These are phyloP conservation scores for Solanum chiquidenum DNA, from an alignment of 257 asterid species.

Conservation along the genomic window DNA sequence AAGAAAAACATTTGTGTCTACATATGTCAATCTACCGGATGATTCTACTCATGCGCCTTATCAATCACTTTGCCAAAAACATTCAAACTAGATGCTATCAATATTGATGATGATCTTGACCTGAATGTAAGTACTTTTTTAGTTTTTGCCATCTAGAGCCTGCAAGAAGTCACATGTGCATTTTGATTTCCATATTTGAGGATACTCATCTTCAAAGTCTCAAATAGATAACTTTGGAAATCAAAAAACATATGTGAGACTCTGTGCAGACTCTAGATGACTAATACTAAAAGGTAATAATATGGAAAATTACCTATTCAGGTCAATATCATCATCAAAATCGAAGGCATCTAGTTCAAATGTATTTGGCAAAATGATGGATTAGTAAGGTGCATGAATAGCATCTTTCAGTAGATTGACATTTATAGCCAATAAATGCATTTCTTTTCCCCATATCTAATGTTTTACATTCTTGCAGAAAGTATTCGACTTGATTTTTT, in stretches of 20 bases:
- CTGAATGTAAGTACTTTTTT: neutral
- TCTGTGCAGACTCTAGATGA: neutral
- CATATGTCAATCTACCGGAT: constrained; percentile 43
- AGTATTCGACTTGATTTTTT: constrained; percentile 52
- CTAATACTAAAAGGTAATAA: neutral
- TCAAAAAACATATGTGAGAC: neutral
- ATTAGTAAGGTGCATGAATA: constrained; percentile 41
- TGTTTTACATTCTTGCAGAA: constrained; percentile 50
- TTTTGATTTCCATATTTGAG: constrained; percentile 28
- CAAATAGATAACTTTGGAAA: constrained; percentile 40
- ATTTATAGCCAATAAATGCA: constrained; percentile 18
- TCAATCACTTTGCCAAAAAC: constrained; percentile 52
- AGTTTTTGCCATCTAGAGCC: neutral
- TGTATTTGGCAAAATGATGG: constrained; percentile 57
- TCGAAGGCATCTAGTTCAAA: constrained; percentile 51
- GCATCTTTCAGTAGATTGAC: constrained; percentile 55
- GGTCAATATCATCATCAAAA: constrained; percentile 21
- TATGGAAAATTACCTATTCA: constrained; percentile 29
- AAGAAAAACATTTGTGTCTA: constrained; percentile 29
- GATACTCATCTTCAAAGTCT: constrained; percentile 43
- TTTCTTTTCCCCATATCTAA: constrained; percentile 28
- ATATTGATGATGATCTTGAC: constrained; percentile 25
- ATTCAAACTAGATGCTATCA: constrained; percentile 46
- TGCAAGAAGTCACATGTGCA: neutral
- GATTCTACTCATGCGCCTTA: constrained; percentile 57